These are phyloP conservation scores for Solanum habrochaites DNA, from an alignment of 257 asterid genomes.

Conservation along the genomic window DNA sequence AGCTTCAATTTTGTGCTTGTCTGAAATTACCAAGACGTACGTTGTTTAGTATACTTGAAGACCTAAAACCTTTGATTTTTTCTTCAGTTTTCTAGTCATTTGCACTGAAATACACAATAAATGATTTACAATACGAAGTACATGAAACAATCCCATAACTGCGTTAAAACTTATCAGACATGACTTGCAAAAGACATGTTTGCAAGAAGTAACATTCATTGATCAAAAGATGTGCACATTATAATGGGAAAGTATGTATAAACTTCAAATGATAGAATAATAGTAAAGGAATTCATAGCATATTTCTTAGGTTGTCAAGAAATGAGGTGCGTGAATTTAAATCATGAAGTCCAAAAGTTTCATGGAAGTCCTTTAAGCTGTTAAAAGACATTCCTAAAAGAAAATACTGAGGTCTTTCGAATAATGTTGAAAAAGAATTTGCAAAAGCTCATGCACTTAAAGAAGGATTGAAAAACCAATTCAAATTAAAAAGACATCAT, in stretches of 20 bases:
- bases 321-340: not conserved
- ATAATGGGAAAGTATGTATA: not conserved
- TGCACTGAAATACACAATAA: conserved; percentile 63
- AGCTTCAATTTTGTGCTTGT: conserved; percentile 85
- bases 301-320: not conserved
- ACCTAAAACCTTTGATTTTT: conserved; percentile 52
- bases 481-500: not conserved
- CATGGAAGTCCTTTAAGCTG: not conserved
- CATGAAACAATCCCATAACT: conserved; percentile 51
- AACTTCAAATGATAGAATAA: not conserved
- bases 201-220: too few species aligned
- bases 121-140: conserved; percentile 72
- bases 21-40: conserved; percentile 51
- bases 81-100: conserved; percentile 30
- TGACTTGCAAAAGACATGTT: conserved; percentile 6
- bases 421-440: not conserved
- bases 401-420: not conserved
- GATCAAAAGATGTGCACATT: not conserved
- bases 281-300: not conserved
- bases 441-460: not conserved
- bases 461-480: not conserved
- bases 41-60: conserved; percentile 71
- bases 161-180: conserved; percentile 59
- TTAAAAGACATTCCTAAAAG: not conserved
- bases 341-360: not conserved